Evolutionary conservation across 768 basidiomycete genomes (phyloP), one percentile per base, ranked within the genome.

Genomic region (Tephrocybe sp.): DNA sequence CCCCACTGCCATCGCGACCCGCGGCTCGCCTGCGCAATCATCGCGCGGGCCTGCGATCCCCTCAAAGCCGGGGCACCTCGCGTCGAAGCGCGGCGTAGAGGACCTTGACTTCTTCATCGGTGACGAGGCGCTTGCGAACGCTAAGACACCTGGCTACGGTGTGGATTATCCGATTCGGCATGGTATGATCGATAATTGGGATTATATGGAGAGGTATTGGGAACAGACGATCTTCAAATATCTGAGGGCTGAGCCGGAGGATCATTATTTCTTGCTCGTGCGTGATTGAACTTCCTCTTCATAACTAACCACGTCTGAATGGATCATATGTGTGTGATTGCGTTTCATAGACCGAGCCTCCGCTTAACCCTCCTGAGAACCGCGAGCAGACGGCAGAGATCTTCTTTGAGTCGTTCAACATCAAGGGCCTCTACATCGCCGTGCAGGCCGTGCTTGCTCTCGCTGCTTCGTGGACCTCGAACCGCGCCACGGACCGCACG

Each of bases 171-270:
- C 97, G 12, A 98, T 98, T 63, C 82, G 91, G 47, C 97, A 98
- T 63, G 96, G 96, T 21, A 87, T 91, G 87, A 96, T 97, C 62
- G 95, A 97, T 55, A 97, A 97, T 61, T 95, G 92, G 92, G 92
- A 95, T 67, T 85, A 97, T 58, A 98, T 98, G 95, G 96, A 98
- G 68, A 79, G 95, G 24, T 98, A 94, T 71, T 99, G 97, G 97
- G 94, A 97, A 68, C 96, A 99, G 76, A 92, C 89, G 57, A 98
- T 98, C 80, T 99, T 98, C 85, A 98, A 99, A 72, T 98, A 98
- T 74, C 78, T 99, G 53, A 80, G 96, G 49, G 95, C 95, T 7
- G 97, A 99, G 70, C 97, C 97, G 12, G 97, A 98, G 71, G 96
- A 98, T 71, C 97, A 98, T 69, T 90, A 98, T 69, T 98, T 99